phyloP scores from a whole-genome alignment of 768 basidiomycete genomes.

The Suillus ampliporus region DNA sequence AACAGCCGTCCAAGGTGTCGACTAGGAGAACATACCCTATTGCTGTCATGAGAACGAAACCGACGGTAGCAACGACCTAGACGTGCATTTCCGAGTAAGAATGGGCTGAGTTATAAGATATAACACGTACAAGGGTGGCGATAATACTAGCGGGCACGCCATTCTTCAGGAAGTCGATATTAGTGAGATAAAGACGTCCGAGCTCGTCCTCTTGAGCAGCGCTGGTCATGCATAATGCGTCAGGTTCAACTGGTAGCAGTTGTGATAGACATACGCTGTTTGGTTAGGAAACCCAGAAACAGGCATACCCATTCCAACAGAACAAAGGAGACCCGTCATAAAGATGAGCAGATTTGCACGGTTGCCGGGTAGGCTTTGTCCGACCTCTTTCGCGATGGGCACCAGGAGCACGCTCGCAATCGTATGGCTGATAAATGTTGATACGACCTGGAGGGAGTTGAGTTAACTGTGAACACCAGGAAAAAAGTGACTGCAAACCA shows the following conservation, averaged over 20 bases:
- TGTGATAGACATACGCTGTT: slow-evolving; percentile 73
- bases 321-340: slow-evolving; percentile 91
- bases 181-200: slow-evolving; percentile 84
- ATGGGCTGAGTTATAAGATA: background rate
- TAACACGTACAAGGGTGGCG: slow-evolving; percentile 69
- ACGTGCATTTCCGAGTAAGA: slow-evolving; percentile 11
- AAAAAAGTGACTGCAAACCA: slow-evolving; percentile 50
- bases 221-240: slow-evolving; percentile 42
- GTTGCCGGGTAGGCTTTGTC: slow-evolving; percentile 68
- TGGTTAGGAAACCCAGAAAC: slow-evolving; percentile 99
- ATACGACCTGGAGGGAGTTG: slow-evolving; percentile 61
- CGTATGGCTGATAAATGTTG: slow-evolving; percentile 97
- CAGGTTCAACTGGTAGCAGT: background rate
- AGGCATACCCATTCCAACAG: slow-evolving; percentile 97
- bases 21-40: slow-evolving; percentile 60
- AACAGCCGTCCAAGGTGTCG: background rate
- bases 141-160: slow-evolving; percentile 95
- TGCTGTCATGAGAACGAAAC: slow-evolving; percentile 75
- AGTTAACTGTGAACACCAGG: background rate
- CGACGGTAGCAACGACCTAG: slow-evolving; percentile 86
- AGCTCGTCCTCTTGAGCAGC: slow-evolving; percentile 95
- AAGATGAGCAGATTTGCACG: slow-evolving; percentile 89
- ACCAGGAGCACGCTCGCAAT: slow-evolving; percentile 97
- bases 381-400: slow-evolving; percentile 93
- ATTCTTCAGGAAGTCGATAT: slow-evolving; percentile 91